phyloP scores from a whole-genome alignment of 140 eudicot genomes.

The Ambrosia hybrid region DNA sequence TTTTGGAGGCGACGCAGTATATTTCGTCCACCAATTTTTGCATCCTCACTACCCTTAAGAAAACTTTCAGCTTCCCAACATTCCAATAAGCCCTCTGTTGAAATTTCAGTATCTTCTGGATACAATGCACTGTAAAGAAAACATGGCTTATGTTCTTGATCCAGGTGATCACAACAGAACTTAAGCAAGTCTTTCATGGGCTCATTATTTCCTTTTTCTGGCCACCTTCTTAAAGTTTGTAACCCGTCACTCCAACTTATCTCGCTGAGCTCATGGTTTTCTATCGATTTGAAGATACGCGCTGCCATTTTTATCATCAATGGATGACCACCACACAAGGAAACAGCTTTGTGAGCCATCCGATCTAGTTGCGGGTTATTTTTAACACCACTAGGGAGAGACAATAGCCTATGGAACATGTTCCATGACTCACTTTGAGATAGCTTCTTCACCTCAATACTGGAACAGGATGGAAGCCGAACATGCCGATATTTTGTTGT shows the following conservation, averaged over 20 bases:
- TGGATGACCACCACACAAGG: slow-evolving; percentile 30
- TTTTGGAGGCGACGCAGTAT: slow-evolving; percentile 26
- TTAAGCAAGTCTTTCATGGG: slow-evolving; percentile 24
- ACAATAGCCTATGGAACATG: slow-evolving; percentile 31
- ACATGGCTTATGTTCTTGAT: slow-evolving; percentile 29
- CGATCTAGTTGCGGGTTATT: slow-evolving; percentile 24
- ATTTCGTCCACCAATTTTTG: slow-evolving; percentile 5
- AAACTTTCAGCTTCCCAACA: slow-evolving; percentile 39
- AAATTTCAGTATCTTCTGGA: slow-evolving; percentile 37
- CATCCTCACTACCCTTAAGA: slow-evolving; percentile 13
- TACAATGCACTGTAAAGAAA: slow-evolving; percentile 36
- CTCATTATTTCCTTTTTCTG: slow-evolving; percentile 1
- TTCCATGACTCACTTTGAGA: slow-evolving; percentile 30
- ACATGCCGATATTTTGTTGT: slow-evolving; percentile 25
- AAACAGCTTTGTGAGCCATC: slow-evolving; percentile 17
- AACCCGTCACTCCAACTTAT: slow-evolving; percentile 32
- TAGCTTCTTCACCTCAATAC: slow-evolving; percentile 24
- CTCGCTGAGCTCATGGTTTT: slow-evolving; percentile 14
- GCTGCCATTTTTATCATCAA: slow-evolving; percentile 37
- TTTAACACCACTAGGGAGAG: slow-evolving; percentile 1
- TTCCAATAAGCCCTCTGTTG: slow-evolving; percentile 28
- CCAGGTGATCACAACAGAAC: slow-evolving; percentile 31
- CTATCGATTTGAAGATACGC: slow-evolving; percentile 25
- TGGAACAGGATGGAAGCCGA: slow-evolving; percentile 17
- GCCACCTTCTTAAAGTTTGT: slow-evolving; percentile 28